These are phyloP conservation scores for Hibiscus trionum DNA, from an alignment of 345 rosid species.

Conservation along the genomic window DNA sequence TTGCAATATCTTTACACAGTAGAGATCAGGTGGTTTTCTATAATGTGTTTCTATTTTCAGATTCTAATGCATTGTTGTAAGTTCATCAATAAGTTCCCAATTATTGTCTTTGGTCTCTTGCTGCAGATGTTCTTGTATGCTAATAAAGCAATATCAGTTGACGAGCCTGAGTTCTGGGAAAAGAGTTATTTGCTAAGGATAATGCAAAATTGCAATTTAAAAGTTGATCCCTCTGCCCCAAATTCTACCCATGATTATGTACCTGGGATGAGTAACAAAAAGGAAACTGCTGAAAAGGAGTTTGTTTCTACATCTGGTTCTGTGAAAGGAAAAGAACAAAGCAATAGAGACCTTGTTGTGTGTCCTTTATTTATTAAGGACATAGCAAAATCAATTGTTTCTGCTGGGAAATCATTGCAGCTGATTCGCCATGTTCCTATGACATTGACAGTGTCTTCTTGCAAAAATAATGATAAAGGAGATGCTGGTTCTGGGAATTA, in stretches of 20 bases:
- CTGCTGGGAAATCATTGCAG: constrained; percentile 97
- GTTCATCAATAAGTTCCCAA: background rate
- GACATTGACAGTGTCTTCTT: constrained; percentile 28
- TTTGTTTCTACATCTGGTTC: constrained; percentile 29
- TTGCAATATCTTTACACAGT: background rate
- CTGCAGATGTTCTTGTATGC: constrained; percentile 77
- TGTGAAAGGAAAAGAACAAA: constrained; percentile 51
- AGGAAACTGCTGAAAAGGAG: constrained; percentile 38
- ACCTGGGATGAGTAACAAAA: constrained; percentile 29
- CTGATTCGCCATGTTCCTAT: constrained; percentile 61
- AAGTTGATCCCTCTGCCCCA: constrained; percentile 20
- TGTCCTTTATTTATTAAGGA: constrained; percentile 79
- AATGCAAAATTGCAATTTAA: constrained; percentile 30
- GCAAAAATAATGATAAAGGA: constrained; percentile 23
- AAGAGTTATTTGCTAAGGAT: constrained; percentile 65
- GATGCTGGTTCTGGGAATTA: constrained; percentile 29
- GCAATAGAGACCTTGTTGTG: constrained; percentile 27
- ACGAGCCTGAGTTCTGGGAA: constrained; percentile 89
- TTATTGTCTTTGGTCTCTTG: constrained; percentile 5
- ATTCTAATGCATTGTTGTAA: background rate
- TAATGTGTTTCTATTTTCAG: background rate
- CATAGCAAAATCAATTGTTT: constrained; percentile 67
- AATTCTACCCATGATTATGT: constrained; percentile 17
- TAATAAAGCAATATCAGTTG: constrained; percentile 53
- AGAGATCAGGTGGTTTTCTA: background rate